These are phyloP conservation scores for Venturiaceae sp. DNA, from an alignment of 2,329 filamentous ascomycete species.

Conservation along the genomic window DNA sequence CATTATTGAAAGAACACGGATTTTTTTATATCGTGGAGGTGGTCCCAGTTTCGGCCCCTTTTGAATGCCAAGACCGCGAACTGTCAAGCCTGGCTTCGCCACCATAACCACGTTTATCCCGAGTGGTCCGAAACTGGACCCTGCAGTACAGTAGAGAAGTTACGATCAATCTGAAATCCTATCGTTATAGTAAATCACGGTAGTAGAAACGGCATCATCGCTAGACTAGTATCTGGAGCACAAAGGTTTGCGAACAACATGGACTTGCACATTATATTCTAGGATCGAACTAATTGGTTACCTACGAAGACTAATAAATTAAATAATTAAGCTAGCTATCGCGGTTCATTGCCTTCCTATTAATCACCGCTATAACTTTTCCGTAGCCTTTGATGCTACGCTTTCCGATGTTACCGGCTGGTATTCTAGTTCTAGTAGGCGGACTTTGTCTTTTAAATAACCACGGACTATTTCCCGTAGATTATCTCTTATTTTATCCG, in stretches of 20 bases:
- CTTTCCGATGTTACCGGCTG: too few relatives aligned
- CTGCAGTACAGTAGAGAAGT: slow-evolving; percentile 2
- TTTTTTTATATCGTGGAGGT: slow-evolving; percentile 4
- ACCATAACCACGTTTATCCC: neutral
- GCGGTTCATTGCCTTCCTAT: too few relatives aligned
- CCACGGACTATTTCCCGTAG: too few relatives aligned
- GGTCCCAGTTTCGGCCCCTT: slow-evolving; percentile 5
- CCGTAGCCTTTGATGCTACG: too few relatives aligned
- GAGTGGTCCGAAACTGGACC: slow-evolving; percentile 8
- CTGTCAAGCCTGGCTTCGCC: slow-evolving; percentile 7
- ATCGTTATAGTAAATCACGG: neutral
- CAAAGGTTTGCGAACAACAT: slow-evolving; percentile 4
- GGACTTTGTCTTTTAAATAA: too few relatives aligned
- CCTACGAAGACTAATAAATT: slow-evolving; percentile 2
- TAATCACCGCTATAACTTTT: too few relatives aligned
- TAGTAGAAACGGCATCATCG: slow-evolving; percentile 3
- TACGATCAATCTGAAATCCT: neutral
- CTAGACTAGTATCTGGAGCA: slow-evolving; percentile 5
- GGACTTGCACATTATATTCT: slow-evolving; percentile 5
- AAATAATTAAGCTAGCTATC: slow-evolving; percentile 2
- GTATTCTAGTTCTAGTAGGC: too few relatives aligned
- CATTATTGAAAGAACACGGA: slow-evolving; percentile 5
- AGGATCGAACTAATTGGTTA: slow-evolving; percentile 3
- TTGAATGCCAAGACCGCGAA: slow-evolving; percentile 7
- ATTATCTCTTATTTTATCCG: too few relatives aligned